These are phyloP conservation scores for Cryptosporidium sp. DNA, from an alignment of 169 alveolate species.

Conservation along the genomic window DNA sequence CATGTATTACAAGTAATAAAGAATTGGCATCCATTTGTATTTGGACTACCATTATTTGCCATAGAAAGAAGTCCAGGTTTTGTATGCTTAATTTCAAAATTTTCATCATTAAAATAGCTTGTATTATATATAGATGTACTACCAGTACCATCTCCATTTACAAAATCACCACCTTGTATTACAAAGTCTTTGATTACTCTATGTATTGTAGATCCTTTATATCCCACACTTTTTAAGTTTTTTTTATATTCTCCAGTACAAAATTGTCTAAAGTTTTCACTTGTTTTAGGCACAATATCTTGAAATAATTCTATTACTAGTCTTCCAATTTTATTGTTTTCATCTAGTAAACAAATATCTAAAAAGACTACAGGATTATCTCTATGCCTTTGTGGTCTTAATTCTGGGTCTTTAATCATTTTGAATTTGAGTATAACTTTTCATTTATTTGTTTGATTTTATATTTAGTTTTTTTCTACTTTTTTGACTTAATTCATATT, in stretches of 20 bases:
- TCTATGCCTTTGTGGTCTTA: slow-evolving; percentile 78
- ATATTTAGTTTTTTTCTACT: not conserved
- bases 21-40: slow-evolving; percentile 96
- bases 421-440: not conserved
- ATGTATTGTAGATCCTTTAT: slow-evolving; percentile 91
- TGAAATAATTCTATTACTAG: slow-evolving; percentile 94
- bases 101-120: slow-evolving; percentile 93
- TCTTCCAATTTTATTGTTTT: slow-evolving; percentile 89
- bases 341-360: slow-evolving; percentile 87
- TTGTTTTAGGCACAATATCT: slow-evolving; percentile 96
- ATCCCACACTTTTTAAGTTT: slow-evolving; percentile 93
- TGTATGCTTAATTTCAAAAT: slow-evolving; percentile 89
- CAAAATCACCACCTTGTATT: slow-evolving; percentile 98
- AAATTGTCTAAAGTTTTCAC: slow-evolving; percentile 97
- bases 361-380: slow-evolving; percentile 92
- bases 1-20: slow-evolving; percentile 94
- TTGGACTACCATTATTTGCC: slow-evolving; percentile 93
- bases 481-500: not conserved
- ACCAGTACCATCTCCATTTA: slow-evolving; percentile 95
- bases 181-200: slow-evolving; percentile 95
- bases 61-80: slow-evolving; percentile 88
- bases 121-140: slow-evolving; percentile 93
- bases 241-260: slow-evolving; percentile 96
- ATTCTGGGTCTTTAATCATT: slow-evolving; percentile 61
- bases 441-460: not conserved